Conservation (phyloP, 129 eudicot species). For the Escallonia herrerae region DNA sequence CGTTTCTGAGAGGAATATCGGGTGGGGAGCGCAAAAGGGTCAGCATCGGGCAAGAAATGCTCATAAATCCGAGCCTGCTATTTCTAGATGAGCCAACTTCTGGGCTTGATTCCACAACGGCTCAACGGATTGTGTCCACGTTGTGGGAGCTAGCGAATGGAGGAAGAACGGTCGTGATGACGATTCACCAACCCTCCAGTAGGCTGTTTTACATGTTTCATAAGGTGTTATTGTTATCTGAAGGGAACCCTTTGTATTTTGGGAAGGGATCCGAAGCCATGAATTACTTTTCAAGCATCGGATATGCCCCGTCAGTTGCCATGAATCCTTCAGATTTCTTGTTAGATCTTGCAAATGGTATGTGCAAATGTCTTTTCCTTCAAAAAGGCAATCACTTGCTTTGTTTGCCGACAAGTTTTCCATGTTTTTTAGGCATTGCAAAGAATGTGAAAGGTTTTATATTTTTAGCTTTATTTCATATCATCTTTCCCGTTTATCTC, state of each 20-base stretch:
- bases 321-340: constrained; percentile 95
- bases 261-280: constrained; percentile 62
- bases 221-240: constrained; percentile 67
- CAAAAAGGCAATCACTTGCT: not conserved
- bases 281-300: constrained; percentile 53
- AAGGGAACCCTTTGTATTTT: constrained; percentile 68
- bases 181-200: constrained; percentile 90
- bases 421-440: too few species aligned
- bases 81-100: constrained; percentile 92
- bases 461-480: too few species aligned
- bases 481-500: too few species aligned
- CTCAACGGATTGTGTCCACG: constrained; percentile 70
- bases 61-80: constrained; percentile 73
- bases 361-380: not conserved
- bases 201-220: constrained; percentile 86
- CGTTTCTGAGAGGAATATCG: constrained; percentile 52
- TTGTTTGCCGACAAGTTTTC: not conserved
- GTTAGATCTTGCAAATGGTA: constrained; percentile 83
- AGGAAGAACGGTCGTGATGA: constrained; percentile 75
- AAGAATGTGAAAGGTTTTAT: not conserved
- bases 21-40: constrained; percentile 92
- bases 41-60: constrained; percentile 93
- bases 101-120: constrained; percentile 86
- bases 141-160: constrained; percentile 65
- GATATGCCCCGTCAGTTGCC: constrained; percentile 56